Conservation (phyloP, 441 rosid species). For the Gossypium lobatum region DNA sequence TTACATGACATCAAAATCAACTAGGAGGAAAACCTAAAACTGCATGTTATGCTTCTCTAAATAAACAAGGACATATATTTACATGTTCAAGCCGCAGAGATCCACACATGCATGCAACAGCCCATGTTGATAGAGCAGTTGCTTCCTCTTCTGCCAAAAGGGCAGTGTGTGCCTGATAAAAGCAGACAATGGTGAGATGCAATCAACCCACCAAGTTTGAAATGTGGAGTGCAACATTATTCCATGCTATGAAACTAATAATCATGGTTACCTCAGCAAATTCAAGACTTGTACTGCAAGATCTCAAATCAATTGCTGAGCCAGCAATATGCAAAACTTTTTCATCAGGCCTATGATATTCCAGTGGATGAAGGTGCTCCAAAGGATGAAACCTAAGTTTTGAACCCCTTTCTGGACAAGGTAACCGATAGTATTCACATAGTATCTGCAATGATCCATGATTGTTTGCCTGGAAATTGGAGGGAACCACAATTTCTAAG, state of each 20-base stretch:
- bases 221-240: slow-evolving; percentile 3
- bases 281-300: slow-evolving; percentile 71
- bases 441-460: slow-evolving; percentile 79
- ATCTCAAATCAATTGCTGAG: slow-evolving; percentile 60
- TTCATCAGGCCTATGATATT: slow-evolving; percentile 68
- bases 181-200: slow-evolving; percentile 20
- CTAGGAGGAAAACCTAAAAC: not conserved
- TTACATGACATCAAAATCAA: not conserved
- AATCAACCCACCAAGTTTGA: not conserved
- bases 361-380: slow-evolving; percentile 84
- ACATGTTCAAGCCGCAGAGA: slow-evolving; percentile 89
- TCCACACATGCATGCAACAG: slow-evolving; percentile 88
- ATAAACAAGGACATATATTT: slow-evolving; percentile 17
- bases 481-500: not conserved
- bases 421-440: slow-evolving; percentile 66
- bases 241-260: slow-evolving; percentile 2
- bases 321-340: slow-evolving; percentile 52
- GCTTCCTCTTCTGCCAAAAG: slow-evolving; percentile 90
- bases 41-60: not conserved
- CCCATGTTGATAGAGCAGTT: slow-evolving; percentile 78
- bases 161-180: slow-evolving; percentile 61
- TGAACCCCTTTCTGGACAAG: slow-evolving; percentile 70
- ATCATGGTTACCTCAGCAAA: slow-evolving; percentile 58
- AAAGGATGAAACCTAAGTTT: slow-evolving; percentile 76
- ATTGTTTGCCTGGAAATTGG: slow-evolving; percentile 55